Conservation (phyloP, 225 moss, liverwort and hornwort species). For the Lunularia cruciata region DNA sequence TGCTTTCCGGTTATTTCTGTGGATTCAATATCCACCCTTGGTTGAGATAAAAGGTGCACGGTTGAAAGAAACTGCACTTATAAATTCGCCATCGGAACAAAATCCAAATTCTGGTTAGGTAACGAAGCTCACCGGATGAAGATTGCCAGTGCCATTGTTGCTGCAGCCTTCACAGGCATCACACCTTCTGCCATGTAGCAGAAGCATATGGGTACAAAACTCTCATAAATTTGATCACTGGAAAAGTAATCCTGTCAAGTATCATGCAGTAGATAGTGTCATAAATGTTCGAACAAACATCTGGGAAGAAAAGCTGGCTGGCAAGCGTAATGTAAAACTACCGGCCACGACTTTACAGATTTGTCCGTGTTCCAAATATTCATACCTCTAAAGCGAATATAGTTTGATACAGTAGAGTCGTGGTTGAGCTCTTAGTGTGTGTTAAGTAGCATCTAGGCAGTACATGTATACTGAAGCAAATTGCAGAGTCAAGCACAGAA, state of each 20-base stretch:
- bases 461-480: too few relatives aligned
- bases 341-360: too few relatives aligned
- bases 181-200: slow-evolving; percentile 86
- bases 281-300: background rate
- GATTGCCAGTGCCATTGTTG: slow-evolving; percentile 80
- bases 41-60: background rate
- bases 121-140: slow-evolving; percentile 66
- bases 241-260: slow-evolving; percentile 68
- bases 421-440: too few relatives aligned
- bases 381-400: too few relatives aligned
- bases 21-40: background rate
- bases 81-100: too few relatives aligned
- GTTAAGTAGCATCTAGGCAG: too few relatives aligned
- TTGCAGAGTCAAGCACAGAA: too few relatives aligned
- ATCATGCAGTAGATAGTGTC: slow-evolving; percentile 18
- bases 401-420: too few relatives aligned
- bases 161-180: slow-evolving; percentile 74
- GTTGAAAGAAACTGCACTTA: background rate
- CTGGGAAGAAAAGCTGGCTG: background rate
- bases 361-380: too few relatives aligned
- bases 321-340: too few relatives aligned
- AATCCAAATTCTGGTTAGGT: too few relatives aligned
- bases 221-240: slow-evolving; percentile 94
- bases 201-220: slow-evolving; percentile 91
- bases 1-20: slow-evolving; percentile 79